Evolutionary conservation across 108 stramenopile genomes (phyloP), one percentile per base, ranked within the genome.

Genomic region (Thalassiosira profunda): DNA sequence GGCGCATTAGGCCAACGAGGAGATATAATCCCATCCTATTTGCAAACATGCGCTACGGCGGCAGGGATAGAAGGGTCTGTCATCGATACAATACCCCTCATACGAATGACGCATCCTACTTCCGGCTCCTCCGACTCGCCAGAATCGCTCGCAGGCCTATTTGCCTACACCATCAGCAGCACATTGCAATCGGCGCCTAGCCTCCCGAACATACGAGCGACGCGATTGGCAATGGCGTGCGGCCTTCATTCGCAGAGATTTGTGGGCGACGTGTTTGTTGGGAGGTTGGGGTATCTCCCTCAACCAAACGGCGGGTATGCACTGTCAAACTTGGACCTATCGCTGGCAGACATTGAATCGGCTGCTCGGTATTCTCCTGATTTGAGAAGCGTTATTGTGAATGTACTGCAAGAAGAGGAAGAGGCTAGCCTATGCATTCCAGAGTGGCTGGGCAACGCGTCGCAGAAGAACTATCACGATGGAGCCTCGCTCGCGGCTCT

Each of bases 221-320:
- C 91, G 1, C 49, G 86, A 31, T 74, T 95, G 61, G 86, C 89
- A 43, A 92, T 92, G 94, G 86, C 91, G 8, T 90, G 89, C 52
- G 94, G 94, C 17, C 48, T 83, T 11, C 78, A 87, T 36, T 70
- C 82, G 1, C 46, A 60, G 23, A 63, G 89, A 25, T 88, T 95
- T 53, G 21, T 17, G 15, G 89, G 87, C 2, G 58, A 78, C 49
- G 85, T 92, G 3, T 67, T 77, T 18, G 26, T 95, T 30, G 81
- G 81, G 0, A 79, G 86, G 15, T 45, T 53, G n/a, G 80, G 68
- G 11, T 71, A 71, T 48, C 1, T 30, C 23, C 31, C 75, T 15
- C 3, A 12, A 4, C 28, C 5, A 5, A 15, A 23, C 21, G 31
- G 29, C 45, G 40, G 35, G 47, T 54, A 58, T 38, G 30, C 10